These are phyloP conservation scores for Pseudoneurospora amorphoporcata DNA, from an alignment of 495 filamentous ascomycete genomes.

Conservation along the genomic window DNA sequence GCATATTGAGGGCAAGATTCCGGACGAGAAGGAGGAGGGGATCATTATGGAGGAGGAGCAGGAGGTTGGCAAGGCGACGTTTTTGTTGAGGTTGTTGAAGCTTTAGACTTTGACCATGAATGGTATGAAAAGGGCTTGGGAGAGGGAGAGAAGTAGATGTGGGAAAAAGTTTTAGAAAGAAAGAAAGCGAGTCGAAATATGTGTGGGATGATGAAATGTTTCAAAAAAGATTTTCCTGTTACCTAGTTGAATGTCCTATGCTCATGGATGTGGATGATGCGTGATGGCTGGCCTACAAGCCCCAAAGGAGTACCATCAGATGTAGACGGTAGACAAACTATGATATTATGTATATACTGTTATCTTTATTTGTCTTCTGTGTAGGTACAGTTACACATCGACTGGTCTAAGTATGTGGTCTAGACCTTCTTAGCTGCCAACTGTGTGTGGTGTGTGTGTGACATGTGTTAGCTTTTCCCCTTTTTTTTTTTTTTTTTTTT, in stretches of 20 bases:
- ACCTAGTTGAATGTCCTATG: background rate
- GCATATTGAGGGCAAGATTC: conserved; percentile 51
- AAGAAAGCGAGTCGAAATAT: background rate
- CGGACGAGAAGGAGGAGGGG: conserved; percentile 43
- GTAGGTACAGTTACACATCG: too few species aligned
- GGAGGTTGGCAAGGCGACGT: conserved; percentile 78
- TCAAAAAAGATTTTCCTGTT: background rate
- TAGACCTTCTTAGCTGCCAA: background rate
- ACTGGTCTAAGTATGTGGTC: too few species aligned
- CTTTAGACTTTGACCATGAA: background rate
- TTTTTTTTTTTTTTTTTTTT: background rate
- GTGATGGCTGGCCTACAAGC: too few species aligned
- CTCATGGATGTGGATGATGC: too few species aligned
- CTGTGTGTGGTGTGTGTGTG: background rate
- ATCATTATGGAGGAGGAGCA: conserved; percentile 79
- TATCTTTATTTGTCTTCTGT: too few species aligned
- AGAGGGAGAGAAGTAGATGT: background rate
- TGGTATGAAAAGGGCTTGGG: too few species aligned
- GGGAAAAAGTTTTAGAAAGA: background rate
- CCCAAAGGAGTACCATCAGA: too few species aligned
- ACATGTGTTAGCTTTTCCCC: background rate
- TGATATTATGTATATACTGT: too few species aligned
- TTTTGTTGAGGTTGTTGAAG: conserved; percentile 73
- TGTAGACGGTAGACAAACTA: too few species aligned
- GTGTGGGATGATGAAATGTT: background rate